Base-by-base conservation (phyloP, 2,329 filamentous ascomycete genomes). In the Nannizzia gypsea region DNA sequence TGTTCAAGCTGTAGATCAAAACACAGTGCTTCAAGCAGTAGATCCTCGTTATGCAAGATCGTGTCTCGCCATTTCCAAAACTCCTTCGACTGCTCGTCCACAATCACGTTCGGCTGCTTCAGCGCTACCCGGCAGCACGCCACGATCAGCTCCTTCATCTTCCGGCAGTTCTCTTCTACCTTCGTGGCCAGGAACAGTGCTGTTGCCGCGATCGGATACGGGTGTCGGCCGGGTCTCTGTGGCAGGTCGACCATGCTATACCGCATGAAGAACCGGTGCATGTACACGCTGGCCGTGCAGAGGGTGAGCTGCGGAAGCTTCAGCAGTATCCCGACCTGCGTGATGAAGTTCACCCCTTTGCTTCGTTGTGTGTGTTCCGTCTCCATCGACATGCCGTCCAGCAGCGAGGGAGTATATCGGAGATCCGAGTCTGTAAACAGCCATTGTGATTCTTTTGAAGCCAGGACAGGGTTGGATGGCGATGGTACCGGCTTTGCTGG, bases 51-150 rank as follows among this genome's bases (percentile, higher is more conserved):
- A 65, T 88, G 86, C 13, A 97, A 78, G 60, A 99, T 95, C 61
- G 87, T 93, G 70, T 99, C 93, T 63, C 90, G 84, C 93, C 93
- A 99, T 68, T 88, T 84, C 93, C 93, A 99, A 71, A 93, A 99
- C 70, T 99, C 93, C 70, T 96, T 97, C 66, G 88, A 95, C 73
- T 97, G 91, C 74, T 97, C 93, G 70, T 99, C 93, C 58, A 97
- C 89, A 59, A 92, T 79, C 61, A 96, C 82, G 67, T 90, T 88
- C 1, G 89, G 80, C 66, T 97, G 92, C 76, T 99, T 97, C 73
- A 96, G 90, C 28, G 92, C 93, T 20, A 96, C 90, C 65, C 92
- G 89, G 62, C 90, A 93, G 67, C 95, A 93, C 0, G 91, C 89
- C 34, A 96, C 87, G 65, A 99, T 92, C 62, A 99, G 81, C 65